phyloP scores from a whole-genome alignment of 129 eudicot genomes.

The Artemisia annua region DNA sequence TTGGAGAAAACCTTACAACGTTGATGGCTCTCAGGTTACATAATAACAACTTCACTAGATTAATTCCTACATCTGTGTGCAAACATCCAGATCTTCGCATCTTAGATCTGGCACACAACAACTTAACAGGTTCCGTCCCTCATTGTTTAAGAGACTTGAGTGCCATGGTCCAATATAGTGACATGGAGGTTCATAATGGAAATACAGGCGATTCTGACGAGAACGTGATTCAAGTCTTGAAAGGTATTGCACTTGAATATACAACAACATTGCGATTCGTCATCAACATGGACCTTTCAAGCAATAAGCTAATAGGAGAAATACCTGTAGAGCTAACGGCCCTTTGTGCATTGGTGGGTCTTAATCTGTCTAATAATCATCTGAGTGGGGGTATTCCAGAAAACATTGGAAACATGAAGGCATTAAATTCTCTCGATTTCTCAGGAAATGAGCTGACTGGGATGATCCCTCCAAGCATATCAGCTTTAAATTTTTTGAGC shows the following conservation, averaged over 20 bases:
- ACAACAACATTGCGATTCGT: background rate
- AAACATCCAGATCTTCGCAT: slow-evolving; percentile 14
- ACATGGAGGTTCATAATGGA: too few species aligned
- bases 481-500: too few species aligned
- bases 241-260: background rate
- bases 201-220: background rate
- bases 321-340: too few species aligned
- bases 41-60: slow-evolving; percentile 21
- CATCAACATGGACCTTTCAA: background rate
- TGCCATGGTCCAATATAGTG: background rate
- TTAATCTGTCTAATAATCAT: too few species aligned
- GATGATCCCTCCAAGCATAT: too few species aligned
- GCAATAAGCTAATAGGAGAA: too few species aligned
- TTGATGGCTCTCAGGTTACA: slow-evolving; percentile 12
- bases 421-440: too few species aligned
- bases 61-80: slow-evolving; percentile 26
- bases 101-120: slow-evolving; percentile 24
- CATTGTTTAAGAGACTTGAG: slow-evolving; percentile 7
- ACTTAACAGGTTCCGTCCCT: slow-evolving; percentile 26
- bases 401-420: too few species aligned
- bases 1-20: background rate
- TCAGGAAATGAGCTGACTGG: too few species aligned
- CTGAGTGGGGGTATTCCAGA: too few species aligned
- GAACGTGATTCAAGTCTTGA: background rate
- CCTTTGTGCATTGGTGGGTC: too few species aligned